Conservation (phyloP, 768 basidiomycete species). For the Suillus variegatus region DNA sequence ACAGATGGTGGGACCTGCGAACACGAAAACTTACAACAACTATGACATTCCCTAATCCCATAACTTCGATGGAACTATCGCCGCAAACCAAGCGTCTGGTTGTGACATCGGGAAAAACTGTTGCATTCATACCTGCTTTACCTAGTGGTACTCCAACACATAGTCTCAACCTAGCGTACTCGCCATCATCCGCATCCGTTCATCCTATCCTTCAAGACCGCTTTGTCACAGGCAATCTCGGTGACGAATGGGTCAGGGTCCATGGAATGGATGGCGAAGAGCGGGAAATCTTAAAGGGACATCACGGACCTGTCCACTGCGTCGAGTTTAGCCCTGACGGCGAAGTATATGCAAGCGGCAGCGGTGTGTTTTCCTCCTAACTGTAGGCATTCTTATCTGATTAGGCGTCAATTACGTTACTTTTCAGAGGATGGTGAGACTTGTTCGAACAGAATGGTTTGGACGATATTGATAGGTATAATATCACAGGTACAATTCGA, state of each 20-base stretch:
- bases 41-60: slow-evolving; percentile 72
- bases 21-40: slow-evolving; percentile 71
- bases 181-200: slow-evolving; percentile 92
- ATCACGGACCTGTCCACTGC: slow-evolving; percentile 96
- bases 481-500: slow-evolving; percentile 78
- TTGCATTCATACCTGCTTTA: slow-evolving; percentile 84
- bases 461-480: slow-evolving; percentile 11
- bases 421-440: slow-evolving; percentile 67
- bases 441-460: not conserved
- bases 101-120: slow-evolving; percentile 89
- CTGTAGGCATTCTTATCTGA: slow-evolving; percentile 13
- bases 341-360: slow-evolving; percentile 96
- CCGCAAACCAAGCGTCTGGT: slow-evolving; percentile 78
- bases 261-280: slow-evolving; percentile 92
- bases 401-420: slow-evolving; percentile 2
- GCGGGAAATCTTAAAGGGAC: slow-evolving; percentile 89
- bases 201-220: slow-evolving; percentile 87
- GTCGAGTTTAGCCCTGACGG: slow-evolving; percentile 95
- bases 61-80: slow-evolving; percentile 95
- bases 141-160: slow-evolving; percentile 67
- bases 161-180: slow-evolving; percentile 77
- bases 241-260: slow-evolving; percentile 96
- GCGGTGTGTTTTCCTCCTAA: slow-evolving; percentile 60
- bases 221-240: slow-evolving; percentile 88
- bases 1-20: slow-evolving; percentile 96